These are phyloP conservation scores for Colletotrichum sp. DNA, from an alignment of 2,329 filamentous ascomycete species.

Conservation along the genomic window DNA sequence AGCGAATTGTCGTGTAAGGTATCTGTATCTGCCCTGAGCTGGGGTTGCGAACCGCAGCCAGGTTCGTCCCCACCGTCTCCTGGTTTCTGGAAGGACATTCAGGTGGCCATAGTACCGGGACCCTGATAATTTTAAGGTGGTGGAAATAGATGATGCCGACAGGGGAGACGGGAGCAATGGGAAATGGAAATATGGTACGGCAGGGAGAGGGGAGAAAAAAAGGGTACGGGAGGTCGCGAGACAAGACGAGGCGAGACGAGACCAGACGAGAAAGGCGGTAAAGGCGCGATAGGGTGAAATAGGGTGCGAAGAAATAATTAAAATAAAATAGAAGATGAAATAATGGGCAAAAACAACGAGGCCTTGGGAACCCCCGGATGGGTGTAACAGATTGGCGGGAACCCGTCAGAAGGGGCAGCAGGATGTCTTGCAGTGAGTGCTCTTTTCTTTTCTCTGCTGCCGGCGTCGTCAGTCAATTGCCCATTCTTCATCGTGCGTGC, in stretches of 20 bases:
- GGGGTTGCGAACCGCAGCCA: neutral
- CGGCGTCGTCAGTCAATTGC: neutral
- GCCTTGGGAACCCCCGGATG: neutral
- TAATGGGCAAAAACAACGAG: neutral
- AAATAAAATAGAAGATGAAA: neutral
- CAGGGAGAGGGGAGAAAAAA: neutral
- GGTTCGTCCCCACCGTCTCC: neutral
- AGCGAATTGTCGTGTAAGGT: neutral
- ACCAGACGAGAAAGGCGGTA: neutral
- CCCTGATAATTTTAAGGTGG: constrained; percentile 19
- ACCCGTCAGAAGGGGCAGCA: neutral
- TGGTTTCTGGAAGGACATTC: constrained; percentile 19
- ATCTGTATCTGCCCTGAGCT: neutral
- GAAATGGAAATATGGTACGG: constrained; percentile 2
- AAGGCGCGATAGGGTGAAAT: neutral
- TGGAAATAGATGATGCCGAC: constrained; percentile 17
- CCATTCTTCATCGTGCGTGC: neutral
- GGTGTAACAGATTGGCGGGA: neutral
- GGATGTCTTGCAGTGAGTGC: neutral
- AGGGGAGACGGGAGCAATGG: neutral
- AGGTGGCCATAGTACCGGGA: constrained; percentile 19
- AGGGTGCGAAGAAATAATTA: neutral
- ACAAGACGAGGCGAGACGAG: constrained; percentile 5
- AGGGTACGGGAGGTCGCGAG: neutral
- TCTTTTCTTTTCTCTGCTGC: neutral